Base-by-base conservation (phyloP, 83 land plant species). In the Picea abies region DNA sequence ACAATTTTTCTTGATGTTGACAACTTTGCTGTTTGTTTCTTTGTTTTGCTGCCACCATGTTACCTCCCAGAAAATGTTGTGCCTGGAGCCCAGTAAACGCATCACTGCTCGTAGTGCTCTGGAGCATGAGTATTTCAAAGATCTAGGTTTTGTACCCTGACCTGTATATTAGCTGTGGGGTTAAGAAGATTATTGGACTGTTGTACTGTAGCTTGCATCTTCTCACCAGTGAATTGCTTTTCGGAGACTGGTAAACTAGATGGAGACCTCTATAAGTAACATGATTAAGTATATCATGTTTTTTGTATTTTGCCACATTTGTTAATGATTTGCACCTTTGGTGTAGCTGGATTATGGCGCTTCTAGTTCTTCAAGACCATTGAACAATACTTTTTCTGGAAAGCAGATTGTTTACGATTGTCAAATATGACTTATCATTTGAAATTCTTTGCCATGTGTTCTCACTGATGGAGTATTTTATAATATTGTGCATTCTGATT, bases 71-170 rank as follows among this genome's bases (percentile, higher is more conserved):
- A 94, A 92, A 92, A 92, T 94, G 95, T 86, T 94, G 19, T 89
- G 89, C 83, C 77, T 89, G 90, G 97, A 94, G 81, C 97, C 97
- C 37, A 91, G 90, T 81, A 88, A 66, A 82, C 94, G 97, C 84
- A 87, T 94, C 16, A 94, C 97, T 32, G 97, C 97, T 23, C 87
- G 93, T 49, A 86, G 79, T 85, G 96, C 94, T 9, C 90, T 94
- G 70, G 93, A 91, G 78, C 96, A 94, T 75, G 96, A 94, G 78
- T 94, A 92, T 85, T 94, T 94, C 85, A 92, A 88, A 83, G 96
- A 92, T 76, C 73, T 94, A 16, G 92, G 84, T 60, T 70, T 90
- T 76, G 94, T 93, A 35, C 94, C 96, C 60, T 91, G 88, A 91
- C 60, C 70, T 83, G 82, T 58, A 79, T 60, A 58, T 78, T 60